These are phyloP conservation scores for Sugiyamaella neomexicana DNA, from an alignment of 1,139 yeast species.

Conservation along the genomic window DNA sequence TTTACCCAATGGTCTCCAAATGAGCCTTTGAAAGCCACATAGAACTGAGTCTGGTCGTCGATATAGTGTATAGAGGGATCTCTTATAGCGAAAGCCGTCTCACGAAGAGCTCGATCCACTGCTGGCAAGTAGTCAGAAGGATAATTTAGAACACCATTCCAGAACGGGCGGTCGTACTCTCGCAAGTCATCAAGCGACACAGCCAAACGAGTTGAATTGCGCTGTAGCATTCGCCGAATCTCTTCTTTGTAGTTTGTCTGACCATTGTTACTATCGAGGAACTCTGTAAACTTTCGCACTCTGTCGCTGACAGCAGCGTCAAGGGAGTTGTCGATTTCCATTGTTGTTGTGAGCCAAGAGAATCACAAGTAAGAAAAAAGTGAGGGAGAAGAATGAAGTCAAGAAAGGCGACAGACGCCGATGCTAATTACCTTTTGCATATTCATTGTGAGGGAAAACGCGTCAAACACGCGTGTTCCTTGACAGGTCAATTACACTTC, in stretches of 20 bases:
- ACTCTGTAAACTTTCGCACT: constrained; percentile 85
- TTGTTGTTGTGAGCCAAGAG: background rate
- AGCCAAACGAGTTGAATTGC: constrained; percentile 63
- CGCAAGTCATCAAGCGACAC: constrained; percentile 86
- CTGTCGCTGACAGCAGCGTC: constrained; percentile 61
- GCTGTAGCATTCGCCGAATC: constrained; percentile 68
- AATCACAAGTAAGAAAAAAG: no score
- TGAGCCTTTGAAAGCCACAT: constrained; percentile 84
- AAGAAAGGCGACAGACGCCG: background rate
- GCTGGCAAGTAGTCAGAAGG: constrained; percentile 92
- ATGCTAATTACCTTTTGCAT: no score
- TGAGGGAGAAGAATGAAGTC: background rate
- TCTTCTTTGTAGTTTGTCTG: constrained; percentile 63
- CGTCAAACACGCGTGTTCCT: background rate
- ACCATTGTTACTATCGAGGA: constrained; percentile 58
- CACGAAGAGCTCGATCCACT: constrained; percentile 82
- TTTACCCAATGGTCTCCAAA: constrained; percentile 87
- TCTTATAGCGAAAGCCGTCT: constrained; percentile 56
- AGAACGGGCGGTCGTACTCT: constrained; percentile 75
- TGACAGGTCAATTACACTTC: constrained; percentile 6
- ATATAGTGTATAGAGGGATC: constrained; percentile 47
- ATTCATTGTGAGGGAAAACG: background rate
- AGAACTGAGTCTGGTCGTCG: constrained; percentile 65
- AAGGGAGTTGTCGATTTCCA: constrained; percentile 1
- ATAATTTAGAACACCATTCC: constrained; percentile 69